Evolutionary conservation across 768 basidiomycete species (phyloP).

Genomic region (Tricholoma saponaceum): DNA sequence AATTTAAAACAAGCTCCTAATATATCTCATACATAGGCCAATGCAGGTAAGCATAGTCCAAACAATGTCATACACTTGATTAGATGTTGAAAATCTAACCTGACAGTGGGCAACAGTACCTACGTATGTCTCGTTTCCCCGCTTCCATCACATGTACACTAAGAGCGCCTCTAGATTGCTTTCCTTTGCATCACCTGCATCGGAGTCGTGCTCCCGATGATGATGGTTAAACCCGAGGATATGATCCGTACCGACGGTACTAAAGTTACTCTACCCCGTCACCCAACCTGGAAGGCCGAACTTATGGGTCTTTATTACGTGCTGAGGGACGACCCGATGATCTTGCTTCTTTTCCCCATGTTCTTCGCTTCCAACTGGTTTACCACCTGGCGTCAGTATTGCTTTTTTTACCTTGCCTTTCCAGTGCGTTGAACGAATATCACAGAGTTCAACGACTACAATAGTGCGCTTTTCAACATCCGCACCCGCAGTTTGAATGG

Average conservation of each 20-base stretch:
- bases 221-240: constrained; percentile 69
- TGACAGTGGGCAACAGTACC: constrained; percentile 63
- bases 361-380: constrained; percentile 31
- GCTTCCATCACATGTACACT: not conserved
- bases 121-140: constrained; percentile 50
- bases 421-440: not conserved
- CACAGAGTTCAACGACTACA: constrained; percentile 76
- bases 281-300: constrained; percentile 78
- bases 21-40: constrained; percentile 26
- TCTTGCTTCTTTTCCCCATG: constrained; percentile 33
- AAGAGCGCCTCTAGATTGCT: constrained; percentile 46
- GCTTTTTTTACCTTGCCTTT: not conserved
- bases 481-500: constrained; percentile 75
- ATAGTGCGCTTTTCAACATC: constrained; percentile 77
- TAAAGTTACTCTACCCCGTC: constrained; percentile 53
- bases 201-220: constrained; percentile 60
- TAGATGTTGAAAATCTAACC: not conserved
- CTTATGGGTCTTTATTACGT: constrained; percentile 65
- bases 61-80: not conserved
- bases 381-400: constrained; percentile 75
- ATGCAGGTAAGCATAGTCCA: constrained; percentile 32
- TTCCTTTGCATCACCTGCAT: constrained; percentile 72
- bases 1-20: constrained; percentile 16
- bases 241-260: constrained; percentile 77
- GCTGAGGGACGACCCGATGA: constrained; percentile 64